Evolutionary conservation across 345 rosid genomes (phyloP), one percentile per base, ranked within the genome.

Genomic region (Corymbia maculata): DNA sequence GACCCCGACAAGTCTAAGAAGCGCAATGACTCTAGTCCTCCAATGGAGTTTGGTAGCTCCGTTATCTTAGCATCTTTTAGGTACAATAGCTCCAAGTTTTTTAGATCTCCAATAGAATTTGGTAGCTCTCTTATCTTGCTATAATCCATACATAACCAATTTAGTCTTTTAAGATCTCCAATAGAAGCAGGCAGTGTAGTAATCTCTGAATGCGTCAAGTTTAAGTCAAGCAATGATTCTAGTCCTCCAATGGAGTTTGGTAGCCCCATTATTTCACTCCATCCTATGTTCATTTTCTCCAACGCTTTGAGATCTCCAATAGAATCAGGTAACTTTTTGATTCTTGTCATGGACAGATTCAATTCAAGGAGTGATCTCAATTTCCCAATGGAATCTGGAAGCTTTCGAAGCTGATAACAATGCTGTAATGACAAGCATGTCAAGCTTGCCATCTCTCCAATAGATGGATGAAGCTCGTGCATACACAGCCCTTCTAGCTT

Each of bases 1-100:
- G 64, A 8, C 4, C 1, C 9, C 0, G 0, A 0, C 4, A 57
- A 57, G 64, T 0, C 0, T 57, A 57, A 57, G 12, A 4, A 0
- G 12, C 21, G 28, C 61, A 55, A 55, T 22, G 61, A 55, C 11
- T 22, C 61, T 8, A 55, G 61, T 55, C 61, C 9, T 55, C 28
- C 61, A 8, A 55, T 55, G 61, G 61, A 55, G 28, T 55, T 55
- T 8, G 61, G 61, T 55, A 55, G 12, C 61, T 55, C 28, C 61
- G 1, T 55, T 22, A 55, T 55, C 2, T 22, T 12, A 55, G 28
- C 21, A 0, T 0, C 0, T 55, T 11, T 2, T 9, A 55, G 12
- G 5, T 55, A 11, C 61, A 55, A 8, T 22, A 0, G 0, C 61
- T 55, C 61, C 61, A 55, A 55, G 10, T 11, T 55, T 22, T 55